Evolutionary conservation across 208 protist species (phyloP).

Genomic region (Trypanosoma cruzi): DNA sequence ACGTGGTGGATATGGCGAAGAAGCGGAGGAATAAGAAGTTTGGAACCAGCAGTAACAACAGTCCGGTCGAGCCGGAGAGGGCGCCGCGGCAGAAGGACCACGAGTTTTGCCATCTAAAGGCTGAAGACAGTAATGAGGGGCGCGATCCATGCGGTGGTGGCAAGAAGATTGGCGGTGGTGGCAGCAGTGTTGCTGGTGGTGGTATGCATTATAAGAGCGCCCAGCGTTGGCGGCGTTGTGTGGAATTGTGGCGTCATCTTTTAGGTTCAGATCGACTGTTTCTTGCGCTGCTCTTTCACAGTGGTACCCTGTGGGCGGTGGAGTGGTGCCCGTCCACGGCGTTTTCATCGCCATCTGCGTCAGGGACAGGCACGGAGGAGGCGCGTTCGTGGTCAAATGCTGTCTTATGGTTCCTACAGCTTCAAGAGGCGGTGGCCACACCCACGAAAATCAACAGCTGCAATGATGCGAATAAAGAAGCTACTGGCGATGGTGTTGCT

Average conservation of each 20-base stretch:
- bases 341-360: not conserved
- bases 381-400: constrained; percentile 15
- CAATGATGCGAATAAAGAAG: not conserved
- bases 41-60: not conserved
- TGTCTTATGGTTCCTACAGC: constrained; percentile 29
- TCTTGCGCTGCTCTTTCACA: constrained; percentile 68
- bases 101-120: not conserved
- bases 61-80: not conserved
- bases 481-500: not conserved
- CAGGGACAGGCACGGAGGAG: not conserved
- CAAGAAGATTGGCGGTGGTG: not conserved
- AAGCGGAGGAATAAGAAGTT: too few species aligned
- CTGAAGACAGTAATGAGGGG: not conserved
- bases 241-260: constrained; percentile 62
- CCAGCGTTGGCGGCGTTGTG: constrained; percentile 58
- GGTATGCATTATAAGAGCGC: constrained; percentile 20
- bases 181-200: not conserved
- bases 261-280: constrained; percentile 65
- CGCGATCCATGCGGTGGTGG: not conserved
- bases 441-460: not conserved
- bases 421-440: constrained; percentile 9
- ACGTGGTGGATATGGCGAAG: not conserved
- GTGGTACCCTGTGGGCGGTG: constrained; percentile 59
- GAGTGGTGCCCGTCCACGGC: constrained; percentile 40
- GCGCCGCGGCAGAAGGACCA: not conserved